Evolutionary conservation across 495 filamentous ascomycete genomes (phyloP).

Genomic region (Cercophora scortea): DNA sequence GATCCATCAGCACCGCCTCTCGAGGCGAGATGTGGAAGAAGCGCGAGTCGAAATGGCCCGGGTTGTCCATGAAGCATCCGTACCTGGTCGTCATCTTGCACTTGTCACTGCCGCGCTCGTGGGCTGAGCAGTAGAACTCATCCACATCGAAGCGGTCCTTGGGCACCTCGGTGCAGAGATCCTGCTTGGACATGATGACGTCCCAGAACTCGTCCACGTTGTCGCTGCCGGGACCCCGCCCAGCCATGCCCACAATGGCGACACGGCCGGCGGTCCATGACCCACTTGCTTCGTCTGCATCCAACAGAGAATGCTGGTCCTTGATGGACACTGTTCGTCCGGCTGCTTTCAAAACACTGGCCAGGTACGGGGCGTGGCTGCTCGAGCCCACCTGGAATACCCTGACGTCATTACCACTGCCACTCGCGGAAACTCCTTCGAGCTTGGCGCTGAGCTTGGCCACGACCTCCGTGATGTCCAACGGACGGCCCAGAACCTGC

Average conservation of each 20-base stretch:
- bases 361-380: background rate
- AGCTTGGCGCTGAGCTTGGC: background rate
- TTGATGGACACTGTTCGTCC: background rate
- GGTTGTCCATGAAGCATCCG: slow-evolving; percentile 71
- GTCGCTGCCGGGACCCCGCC: slow-evolving; percentile 52
- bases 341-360: background rate
- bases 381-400: background rate
- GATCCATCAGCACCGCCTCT: slow-evolving; percentile 73
- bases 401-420: background rate
- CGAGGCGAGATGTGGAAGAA: slow-evolving; percentile 87
- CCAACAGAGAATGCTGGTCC: background rate
- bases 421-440: background rate
- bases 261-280: slow-evolving; percentile 14
- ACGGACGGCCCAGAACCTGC: background rate
- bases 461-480: background rate
- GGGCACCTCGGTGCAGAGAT: slow-evolving; percentile 46
- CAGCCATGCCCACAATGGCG: slow-evolving; percentile 60
- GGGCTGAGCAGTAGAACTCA: slow-evolving; percentile 56
- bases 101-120: slow-evolving; percentile 61
- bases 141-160: slow-evolving; percentile 62
- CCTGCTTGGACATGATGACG: slow-evolving; percentile 49
- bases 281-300: background rate
- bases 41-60: slow-evolving; percentile 64
- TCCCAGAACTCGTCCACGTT: slow-evolving; percentile 56
- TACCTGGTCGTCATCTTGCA: slow-evolving; percentile 62